Evolutionary conservation across 106 monocot genomes (phyloP), one percentile per base, ranked within the genome.

Genomic region (Amphibolis antarctica): DNA sequence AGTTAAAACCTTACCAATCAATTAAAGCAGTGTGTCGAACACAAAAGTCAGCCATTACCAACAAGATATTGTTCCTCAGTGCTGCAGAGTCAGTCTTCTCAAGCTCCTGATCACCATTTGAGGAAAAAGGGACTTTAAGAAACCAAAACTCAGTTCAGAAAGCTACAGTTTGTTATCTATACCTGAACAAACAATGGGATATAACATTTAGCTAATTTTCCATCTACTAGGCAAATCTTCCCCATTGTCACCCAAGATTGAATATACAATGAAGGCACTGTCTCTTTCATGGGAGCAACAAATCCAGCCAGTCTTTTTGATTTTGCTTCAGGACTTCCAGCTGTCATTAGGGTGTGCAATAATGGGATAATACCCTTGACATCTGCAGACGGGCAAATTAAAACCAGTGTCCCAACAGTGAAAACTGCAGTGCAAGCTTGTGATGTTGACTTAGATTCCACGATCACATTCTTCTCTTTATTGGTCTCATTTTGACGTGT

Each of bases 131-230:
- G 47, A 46, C 24, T 23, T 57, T 31, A 18, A 43, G 13, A 20
- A 53, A 69, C 60, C 6, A 44, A 64, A 66, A 70, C 14, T 14
- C 43, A 65, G 42, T 20, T n/a, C 42, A 5, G 0, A 26, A 23
- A 48, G 28, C 11, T 27, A 28, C 17, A 63, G 18, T 26, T 24
- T 52, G 25, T 28, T 52, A 9, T 19, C 12, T 63, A 68, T 36
- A 96, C 96, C 96, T 96, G 83, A 26, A 87, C 81, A 76, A 96
- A 96, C 6, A 96, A 75, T 66, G 90, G 96, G 57, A 90, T 96
- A 65, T 96, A 96, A 10, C 78, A 72, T 57, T 90, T 96, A 25
- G 96, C 96, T 42, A 86, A 28, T 76, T 86, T 96, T 57, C 66
- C 86, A 77, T 96, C 89, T 4, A 78, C 82, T 42, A 96, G 82